phyloP scores from a whole-genome alignment of 2,329 filamentous ascomycete genomes.

The Pseudogymnoascus sp. region DNA sequence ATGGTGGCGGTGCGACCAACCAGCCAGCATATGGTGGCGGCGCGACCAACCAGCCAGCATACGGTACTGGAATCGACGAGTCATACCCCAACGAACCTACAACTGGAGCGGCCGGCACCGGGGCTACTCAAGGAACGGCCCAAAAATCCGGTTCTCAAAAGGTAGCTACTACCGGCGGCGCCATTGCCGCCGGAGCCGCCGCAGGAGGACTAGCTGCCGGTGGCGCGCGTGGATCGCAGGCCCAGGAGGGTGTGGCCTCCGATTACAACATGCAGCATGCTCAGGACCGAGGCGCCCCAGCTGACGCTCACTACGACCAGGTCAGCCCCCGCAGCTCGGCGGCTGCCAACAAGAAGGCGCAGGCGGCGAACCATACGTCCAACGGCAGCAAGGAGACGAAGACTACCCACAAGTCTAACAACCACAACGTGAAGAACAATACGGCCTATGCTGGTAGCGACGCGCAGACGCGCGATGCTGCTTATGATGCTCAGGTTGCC shows the following conservation, averaged over 20 bases:
- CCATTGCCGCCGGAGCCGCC: not conserved
- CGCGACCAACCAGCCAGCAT: not conserved
- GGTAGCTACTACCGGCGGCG: not conserved
- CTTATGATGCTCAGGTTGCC: constrained; percentile 5
- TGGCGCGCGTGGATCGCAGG: not conserved
- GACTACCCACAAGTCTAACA: not conserved
- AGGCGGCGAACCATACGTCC: not conserved
- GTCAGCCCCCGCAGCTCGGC: not conserved
- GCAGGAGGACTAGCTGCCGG: not conserved
- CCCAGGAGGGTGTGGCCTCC: not conserved
- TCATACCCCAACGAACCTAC: not conserved
- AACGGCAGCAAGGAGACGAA: not conserved
- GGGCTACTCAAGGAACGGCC: not conserved
- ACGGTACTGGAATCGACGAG: not conserved
- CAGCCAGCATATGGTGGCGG: not conserved
- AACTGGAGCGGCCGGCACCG: not conserved
- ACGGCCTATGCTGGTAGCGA: not conserved
- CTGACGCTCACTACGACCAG: not conserved
- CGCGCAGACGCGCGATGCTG: not conserved
- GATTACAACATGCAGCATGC: not conserved
- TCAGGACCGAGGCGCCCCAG: not conserved
- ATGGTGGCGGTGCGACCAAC: no score
- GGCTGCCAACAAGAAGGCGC: not conserved
- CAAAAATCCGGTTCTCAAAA: not conserved
- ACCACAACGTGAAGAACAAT: not conserved